phyloP scores from a whole-genome alignment of 1,139 yeast species.

The Arxiozyma telluris region DNA sequence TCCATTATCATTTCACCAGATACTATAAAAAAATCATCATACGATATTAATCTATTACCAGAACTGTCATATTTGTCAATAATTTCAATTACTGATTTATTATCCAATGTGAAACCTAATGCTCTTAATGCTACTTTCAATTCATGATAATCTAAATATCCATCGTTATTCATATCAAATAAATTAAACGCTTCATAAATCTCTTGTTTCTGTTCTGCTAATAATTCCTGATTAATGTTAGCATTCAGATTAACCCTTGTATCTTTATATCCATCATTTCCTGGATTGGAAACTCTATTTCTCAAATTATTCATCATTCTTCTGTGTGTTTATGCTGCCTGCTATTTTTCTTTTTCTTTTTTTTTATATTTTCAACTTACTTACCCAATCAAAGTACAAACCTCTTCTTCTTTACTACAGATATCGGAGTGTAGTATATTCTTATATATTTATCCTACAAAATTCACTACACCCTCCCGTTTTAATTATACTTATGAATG shows the following conservation, averaged over 20 bases:
- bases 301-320: not conserved
- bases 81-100: slow-evolving; percentile 71
- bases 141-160: slow-evolving; percentile 85
- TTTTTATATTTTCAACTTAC: not conserved
- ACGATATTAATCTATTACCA: slow-evolving; percentile 65
- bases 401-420: too few relatives aligned
- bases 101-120: slow-evolving; percentile 78
- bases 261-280: not conserved
- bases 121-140: slow-evolving; percentile 88
- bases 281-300: not conserved
- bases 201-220: slow-evolving; percentile 87
- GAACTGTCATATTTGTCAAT: slow-evolving; percentile 76
- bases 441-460: too few relatives aligned
- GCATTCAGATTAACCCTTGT: not conserved
- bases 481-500: too few relatives aligned
- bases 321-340: not conserved
- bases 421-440: too few relatives aligned
- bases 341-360: not conserved
- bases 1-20: slow-evolving; percentile 72
- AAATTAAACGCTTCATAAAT: slow-evolving; percentile 88
- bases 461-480: too few relatives aligned
- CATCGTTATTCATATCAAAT: slow-evolving; percentile 90
- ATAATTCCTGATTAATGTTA: slow-evolving; percentile 34
- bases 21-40: slow-evolving; percentile 58
- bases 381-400: not conserved